phyloP scores from a whole-genome alignment of 805 yeast species.

The Nakazawaea peltata region DNA sequence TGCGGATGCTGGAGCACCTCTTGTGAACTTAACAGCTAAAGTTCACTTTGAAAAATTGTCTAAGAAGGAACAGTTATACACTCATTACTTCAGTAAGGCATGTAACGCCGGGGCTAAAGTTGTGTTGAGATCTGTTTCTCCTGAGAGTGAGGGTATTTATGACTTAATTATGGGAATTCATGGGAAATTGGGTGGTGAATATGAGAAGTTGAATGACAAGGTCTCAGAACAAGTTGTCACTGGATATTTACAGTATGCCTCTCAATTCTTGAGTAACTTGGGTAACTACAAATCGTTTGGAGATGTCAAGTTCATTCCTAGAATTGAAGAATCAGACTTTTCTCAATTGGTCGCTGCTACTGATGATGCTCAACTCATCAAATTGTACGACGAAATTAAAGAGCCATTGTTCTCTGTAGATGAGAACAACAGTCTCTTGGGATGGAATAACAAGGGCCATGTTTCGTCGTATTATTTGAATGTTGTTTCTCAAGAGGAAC shows the following conservation, averaged over 20 bases:
- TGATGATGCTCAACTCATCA: slow-evolving; percentile 24
- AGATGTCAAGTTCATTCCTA: slow-evolving; percentile 78
- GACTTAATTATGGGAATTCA: slow-evolving; percentile 63
- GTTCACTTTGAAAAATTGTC: slow-evolving; percentile 61
- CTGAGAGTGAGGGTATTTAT: slow-evolving; percentile 69
- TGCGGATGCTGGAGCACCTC: slow-evolving; percentile 63
- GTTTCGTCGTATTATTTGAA: slow-evolving; percentile 65
- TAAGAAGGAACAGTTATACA: slow-evolving; percentile 55
- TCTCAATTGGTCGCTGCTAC: slow-evolving; percentile 36
- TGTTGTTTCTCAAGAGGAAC: slow-evolving; percentile 48
- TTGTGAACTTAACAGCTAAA: slow-evolving; percentile 61
- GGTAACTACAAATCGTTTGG: slow-evolving; percentile 87
- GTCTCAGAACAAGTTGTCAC: slow-evolving; percentile 28
- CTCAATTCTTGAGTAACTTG: slow-evolving; percentile 65
- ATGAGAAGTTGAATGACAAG: slow-evolving; percentile 23
- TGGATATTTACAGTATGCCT: slow-evolving; percentile 61
- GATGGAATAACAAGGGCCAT: slow-evolving; percentile 75
- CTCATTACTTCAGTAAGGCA: slow-evolving; percentile 78
- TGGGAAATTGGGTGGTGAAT: slow-evolving; percentile 38
- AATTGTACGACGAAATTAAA: slow-evolving; percentile 33
- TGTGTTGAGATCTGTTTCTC: slow-evolving; percentile 73
- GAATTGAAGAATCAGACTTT: slow-evolving; percentile 40
- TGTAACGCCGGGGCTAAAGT: slow-evolving; percentile 79
- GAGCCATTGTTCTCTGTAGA: slow-evolving; percentile 42
- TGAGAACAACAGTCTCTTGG: slow-evolving; percentile 49